Conservation (phyloP, 2,329 filamentous ascomycete genomes). For the Penicillium sp. region DNA sequence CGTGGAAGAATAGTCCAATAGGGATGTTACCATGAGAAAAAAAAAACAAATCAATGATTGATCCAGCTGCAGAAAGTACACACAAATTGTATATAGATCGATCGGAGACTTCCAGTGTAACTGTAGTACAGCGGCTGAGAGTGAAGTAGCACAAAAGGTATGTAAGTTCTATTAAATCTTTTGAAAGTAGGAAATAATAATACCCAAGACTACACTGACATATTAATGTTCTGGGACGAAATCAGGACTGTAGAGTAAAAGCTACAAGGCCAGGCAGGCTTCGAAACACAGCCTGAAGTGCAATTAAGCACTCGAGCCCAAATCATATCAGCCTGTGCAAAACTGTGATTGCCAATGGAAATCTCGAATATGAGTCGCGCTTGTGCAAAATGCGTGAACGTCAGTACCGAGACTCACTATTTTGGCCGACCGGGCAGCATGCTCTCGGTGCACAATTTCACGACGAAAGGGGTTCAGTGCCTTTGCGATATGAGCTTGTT, state of each 20-base stretch:
- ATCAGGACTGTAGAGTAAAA: too few relatives aligned
- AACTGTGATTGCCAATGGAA: not conserved
- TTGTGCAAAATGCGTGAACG: not conserved
- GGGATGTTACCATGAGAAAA: not conserved
- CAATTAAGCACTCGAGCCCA: too few relatives aligned
- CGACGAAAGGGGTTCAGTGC: not conserved
- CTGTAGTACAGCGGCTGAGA: too few relatives aligned
- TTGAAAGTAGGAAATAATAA: too few relatives aligned
- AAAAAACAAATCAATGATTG: not conserved
- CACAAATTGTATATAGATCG: not conserved
- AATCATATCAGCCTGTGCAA: not conserved
- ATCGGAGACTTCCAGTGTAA: not conserved
- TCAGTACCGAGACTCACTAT: not conserved
- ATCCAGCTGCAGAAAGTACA: not conserved
- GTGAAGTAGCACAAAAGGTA: too few relatives aligned
- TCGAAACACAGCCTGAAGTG: too few relatives aligned
- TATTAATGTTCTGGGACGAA: too few relatives aligned
- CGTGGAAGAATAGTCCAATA: not conserved
- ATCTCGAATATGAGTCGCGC: not conserved
- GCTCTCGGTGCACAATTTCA: not conserved
- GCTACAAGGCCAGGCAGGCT: too few relatives aligned
- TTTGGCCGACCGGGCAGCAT: not conserved
- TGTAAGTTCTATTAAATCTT: too few relatives aligned
- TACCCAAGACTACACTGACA: too few relatives aligned
- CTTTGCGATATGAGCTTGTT: not conserved